Conservation (phyloP, 2,329 filamentous ascomycete genomes). For the Blastomyces gilchristii region DNA sequence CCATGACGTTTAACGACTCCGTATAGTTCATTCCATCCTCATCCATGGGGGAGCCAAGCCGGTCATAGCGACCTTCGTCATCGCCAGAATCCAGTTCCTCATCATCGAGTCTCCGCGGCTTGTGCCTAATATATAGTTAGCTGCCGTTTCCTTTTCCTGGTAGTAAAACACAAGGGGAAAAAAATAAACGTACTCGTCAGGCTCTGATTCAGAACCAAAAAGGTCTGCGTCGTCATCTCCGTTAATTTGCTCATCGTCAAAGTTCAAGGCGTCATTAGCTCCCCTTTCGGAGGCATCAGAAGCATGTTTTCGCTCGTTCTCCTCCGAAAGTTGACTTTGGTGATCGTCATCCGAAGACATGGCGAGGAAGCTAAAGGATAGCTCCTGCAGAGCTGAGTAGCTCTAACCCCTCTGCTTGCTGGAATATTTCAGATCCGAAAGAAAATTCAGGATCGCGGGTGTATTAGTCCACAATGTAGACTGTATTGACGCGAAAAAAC, state of each 20-base stretch:
- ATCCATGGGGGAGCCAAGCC: constrained; percentile 38
- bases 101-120: constrained; percentile 46
- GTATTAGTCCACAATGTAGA: background rate
- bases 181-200: constrained; percentile 25
- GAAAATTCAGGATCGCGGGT: background rate
- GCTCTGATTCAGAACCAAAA: constrained; percentile 39
- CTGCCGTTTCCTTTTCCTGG: background rate
- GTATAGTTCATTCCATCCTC: constrained; percentile 33
- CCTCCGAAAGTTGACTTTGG: constrained; percentile 3
- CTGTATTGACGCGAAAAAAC: background rate
- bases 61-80: constrained; percentile 48
- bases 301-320: constrained; percentile 7
- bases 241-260: constrained; percentile 25
- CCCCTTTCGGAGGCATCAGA: constrained; percentile 8
- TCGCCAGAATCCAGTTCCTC: constrained; percentile 55
- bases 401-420: background rate
- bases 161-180: background rate
- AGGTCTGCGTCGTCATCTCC: constrained; percentile 35
- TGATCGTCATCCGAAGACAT: constrained; percentile 13
- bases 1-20: constrained; percentile 44
- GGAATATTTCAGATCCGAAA: background rate
- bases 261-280: constrained; percentile 12
- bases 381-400: background rate
- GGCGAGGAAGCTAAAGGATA: background rate
- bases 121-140: constrained; percentile 19